phyloP scores from a whole-genome alignment of 2,329 filamentous ascomycete species.

The Talaromyces sp. region DNA sequence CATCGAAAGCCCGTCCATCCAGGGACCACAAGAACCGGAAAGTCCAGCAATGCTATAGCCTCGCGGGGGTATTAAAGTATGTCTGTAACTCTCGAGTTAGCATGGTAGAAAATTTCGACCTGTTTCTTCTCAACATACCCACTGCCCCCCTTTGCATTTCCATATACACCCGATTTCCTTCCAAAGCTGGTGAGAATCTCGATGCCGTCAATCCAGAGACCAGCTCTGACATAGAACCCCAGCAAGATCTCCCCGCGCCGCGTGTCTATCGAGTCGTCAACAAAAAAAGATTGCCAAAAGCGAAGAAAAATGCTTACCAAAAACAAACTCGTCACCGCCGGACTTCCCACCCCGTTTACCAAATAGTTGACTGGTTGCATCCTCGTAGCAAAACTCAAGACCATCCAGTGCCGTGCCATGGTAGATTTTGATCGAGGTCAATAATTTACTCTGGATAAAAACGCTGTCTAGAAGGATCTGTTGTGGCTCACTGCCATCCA shows the following conservation, averaged over 20 bases:
- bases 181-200: conserved; percentile 86
- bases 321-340: conserved; percentile 67
- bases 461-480: conserved; percentile 72
- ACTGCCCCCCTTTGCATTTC: conserved; percentile 72
- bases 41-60: conserved; percentile 87
- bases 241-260: conserved; percentile 79
- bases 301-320: conserved; percentile 53
- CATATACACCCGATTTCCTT: conserved; percentile 79
- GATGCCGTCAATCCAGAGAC: conserved; percentile 77
- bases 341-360: conserved; percentile 70
- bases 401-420: conserved; percentile 75
- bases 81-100: conserved; percentile 46
- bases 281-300: background rate
- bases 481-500: conserved; percentile 64
- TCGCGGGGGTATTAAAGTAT: conserved; percentile 80
- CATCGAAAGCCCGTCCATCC: conserved; percentile 81
- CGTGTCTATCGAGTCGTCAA: conserved; percentile 54
- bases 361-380: conserved; percentile 77
- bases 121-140: conserved; percentile 56
- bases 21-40: conserved; percentile 71
- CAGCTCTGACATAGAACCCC: conserved; percentile 77
- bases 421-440: conserved; percentile 71
- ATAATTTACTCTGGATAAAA: conserved; percentile 62
- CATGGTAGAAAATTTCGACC: background rate
- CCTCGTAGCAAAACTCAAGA: conserved; percentile 89